Evolutionary conservation across 257 asterid genomes (phyloP).

Genomic region (Knoxia roxburghii): DNA sequence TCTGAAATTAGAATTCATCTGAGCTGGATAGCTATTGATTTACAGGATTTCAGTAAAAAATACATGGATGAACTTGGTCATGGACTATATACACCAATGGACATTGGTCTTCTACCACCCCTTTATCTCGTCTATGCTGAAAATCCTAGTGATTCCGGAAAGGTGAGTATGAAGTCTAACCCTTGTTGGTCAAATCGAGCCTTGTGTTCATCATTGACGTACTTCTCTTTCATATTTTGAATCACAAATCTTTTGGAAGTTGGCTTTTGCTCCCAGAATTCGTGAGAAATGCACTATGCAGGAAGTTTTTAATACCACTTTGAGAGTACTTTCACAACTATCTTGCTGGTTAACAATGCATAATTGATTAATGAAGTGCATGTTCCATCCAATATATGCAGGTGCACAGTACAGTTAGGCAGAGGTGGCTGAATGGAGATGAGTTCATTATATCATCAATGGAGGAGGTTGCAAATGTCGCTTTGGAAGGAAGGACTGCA

Average conservation of each 20-base stretch:
- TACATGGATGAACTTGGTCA: slow-evolving; percentile 76
- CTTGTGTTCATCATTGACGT: neutral
- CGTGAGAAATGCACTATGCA: neutral
- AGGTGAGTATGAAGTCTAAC: slow-evolving; percentile 39
- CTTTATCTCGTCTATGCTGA: slow-evolving; percentile 85
- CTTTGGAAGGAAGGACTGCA: slow-evolving; percentile 63
- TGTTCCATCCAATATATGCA: slow-evolving; percentile 19
- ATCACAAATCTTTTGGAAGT: neutral
- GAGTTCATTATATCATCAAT: slow-evolving; percentile 69
- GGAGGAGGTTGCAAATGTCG: slow-evolving; percentile 77
- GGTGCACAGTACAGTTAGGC: slow-evolving; percentile 88
- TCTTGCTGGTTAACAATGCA: too few species aligned
- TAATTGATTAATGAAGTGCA: neutral
- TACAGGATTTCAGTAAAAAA: slow-evolving; percentile 74
- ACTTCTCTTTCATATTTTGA: neutral
- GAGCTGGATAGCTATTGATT: slow-evolving; percentile 3
- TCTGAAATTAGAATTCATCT: neutral
- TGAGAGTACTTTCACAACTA: too few species aligned
- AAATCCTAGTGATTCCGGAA: slow-evolving; percentile 95
- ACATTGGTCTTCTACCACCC: slow-evolving; percentile 66
- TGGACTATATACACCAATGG: slow-evolving; percentile 72
- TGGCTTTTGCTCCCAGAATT: slow-evolving; percentile 4
- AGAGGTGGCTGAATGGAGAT: slow-evolving; percentile 88
- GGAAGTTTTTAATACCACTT: too few species aligned
- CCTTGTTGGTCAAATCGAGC: too few species aligned